Percentiles rank a stretch among this genome's conserved stretches.
phyloP scores from a whole-genome alignment of 1,139 yeast species.

The Suhomyces choctaworum region DNA sequence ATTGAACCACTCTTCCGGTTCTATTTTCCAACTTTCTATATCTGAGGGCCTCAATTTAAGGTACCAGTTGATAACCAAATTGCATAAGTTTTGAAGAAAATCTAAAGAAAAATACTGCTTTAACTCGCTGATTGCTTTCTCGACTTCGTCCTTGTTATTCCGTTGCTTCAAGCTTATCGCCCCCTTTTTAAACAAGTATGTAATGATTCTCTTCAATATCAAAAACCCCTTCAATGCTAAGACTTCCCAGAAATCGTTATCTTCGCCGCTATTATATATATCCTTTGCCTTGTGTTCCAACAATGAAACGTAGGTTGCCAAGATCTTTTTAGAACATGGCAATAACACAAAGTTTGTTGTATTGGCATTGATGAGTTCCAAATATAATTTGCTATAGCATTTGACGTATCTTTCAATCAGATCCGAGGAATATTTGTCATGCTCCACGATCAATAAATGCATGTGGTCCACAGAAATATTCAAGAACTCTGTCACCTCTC shows the following conservation, averaged over 20 bases:
- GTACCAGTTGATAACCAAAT: slow-evolving; percentile 69
- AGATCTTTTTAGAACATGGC: slow-evolving; percentile 61
- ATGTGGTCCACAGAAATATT: slow-evolving; percentile 59
- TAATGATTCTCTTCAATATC: slow-evolving; percentile 64
- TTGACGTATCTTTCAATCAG: slow-evolving; percentile 68
- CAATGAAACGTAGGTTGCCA: slow-evolving; percentile 57
- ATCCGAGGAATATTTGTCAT: slow-evolving; percentile 55
- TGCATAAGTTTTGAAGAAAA: slow-evolving; percentile 58
- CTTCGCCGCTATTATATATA: slow-evolving; percentile 56
- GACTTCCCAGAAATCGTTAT: slow-evolving; percentile 69
- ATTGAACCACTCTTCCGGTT: slow-evolving; percentile 91
- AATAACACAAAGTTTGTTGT: slow-evolving; percentile 73
- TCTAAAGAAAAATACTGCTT: slow-evolving; percentile 57
- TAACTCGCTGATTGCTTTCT: slow-evolving; percentile 53
- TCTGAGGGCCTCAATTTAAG: slow-evolving; percentile 72
- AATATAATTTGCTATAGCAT: slow-evolving; percentile 75
- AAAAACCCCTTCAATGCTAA: slow-evolving; percentile 70
- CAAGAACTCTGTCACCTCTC: slow-evolving; percentile 61
- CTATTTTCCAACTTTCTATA: slow-evolving; percentile 75
- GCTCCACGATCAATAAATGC: slow-evolving; percentile 52
- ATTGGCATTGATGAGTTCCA: slow-evolving; percentile 53
- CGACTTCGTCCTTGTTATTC: slow-evolving; percentile 62
- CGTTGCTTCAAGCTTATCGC: slow-evolving; percentile 64
- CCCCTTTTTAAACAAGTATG: slow-evolving; percentile 64
- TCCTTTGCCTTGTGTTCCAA: slow-evolving; percentile 62